These are phyloP conservation scores for Stentor roeselii DNA, from an alignment of 73 alveolate species.

Conservation along the genomic window DNA sequence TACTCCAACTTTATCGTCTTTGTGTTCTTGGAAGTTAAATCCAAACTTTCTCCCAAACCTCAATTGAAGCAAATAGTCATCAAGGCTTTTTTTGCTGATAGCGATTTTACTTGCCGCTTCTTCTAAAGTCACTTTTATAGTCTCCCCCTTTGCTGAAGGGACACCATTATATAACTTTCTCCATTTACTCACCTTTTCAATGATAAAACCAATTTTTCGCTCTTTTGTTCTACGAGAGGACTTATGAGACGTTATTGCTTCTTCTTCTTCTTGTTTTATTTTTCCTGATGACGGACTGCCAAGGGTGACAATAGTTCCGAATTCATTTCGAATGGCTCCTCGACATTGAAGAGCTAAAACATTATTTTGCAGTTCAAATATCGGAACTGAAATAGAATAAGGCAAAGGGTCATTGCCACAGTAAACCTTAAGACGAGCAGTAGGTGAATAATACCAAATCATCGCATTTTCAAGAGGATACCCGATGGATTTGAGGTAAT, in stretches of 20 bases:
- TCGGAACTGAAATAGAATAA: conserved; percentile 25
- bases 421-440: conserved; percentile 33
- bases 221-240: conserved; percentile 83
- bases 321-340: conserved; percentile 21
- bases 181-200: conserved; percentile 97
- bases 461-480: conserved; percentile 52
- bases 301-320: conserved; percentile 22
- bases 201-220: conserved; percentile 93
- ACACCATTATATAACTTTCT: conserved; percentile 93
- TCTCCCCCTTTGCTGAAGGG: conserved; percentile 59
- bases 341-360: neutral
- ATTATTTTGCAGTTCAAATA: neutral
- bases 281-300: neutral
- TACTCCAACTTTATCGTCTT: conserved; percentile 93
- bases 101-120: conserved; percentile 91
- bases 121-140: conserved; percentile 67
- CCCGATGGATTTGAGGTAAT: conserved; percentile 37
- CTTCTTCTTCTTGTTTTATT: conserved; percentile 11
- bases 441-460: conserved; percentile 42
- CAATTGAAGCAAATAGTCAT: conserved; percentile 79
- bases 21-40: conserved; percentile 94
- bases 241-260: neutral
- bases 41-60: conserved; percentile 91
- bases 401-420: conserved; percentile 66
- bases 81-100: conserved; percentile 87